Evolutionary conservation across 2,329 filamentous ascomycete species (phyloP), one percentile per base, ranked within the genome.

Genomic region (Scopulariopsis brevicaulis): DNA sequence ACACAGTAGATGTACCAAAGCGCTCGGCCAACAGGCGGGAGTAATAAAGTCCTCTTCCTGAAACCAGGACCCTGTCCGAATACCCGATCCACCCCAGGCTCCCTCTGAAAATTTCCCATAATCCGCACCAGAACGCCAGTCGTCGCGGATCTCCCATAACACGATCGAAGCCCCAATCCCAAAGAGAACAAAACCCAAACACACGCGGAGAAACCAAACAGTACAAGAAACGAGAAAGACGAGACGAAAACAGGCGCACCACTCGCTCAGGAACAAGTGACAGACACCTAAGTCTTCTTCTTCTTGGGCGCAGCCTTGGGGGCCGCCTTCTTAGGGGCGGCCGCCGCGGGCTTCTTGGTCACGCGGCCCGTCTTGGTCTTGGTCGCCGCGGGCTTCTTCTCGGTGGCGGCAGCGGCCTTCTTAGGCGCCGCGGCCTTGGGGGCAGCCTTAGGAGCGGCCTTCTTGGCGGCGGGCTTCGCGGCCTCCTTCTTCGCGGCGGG

Each of bases 401-500:
- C 60, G 22, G 70, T 63, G 25, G 67, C 58, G 55, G 84, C 84
- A 15, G 59, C 62, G 24, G 72, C 28, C 28, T 32, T 32, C 28
- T 32, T 20, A 14, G 46, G 18, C 15, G 62, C 62, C 28, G 72
- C 65, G 57, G 66, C 62, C 61, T 67, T 66, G 64, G 75, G 66
- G 60, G 70, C 66, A 40, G 63, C 68, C 53, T 66, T 63, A n/a
- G n/a, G n/a, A n/a, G n/a, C n/a, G n/a, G n/a, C n/a, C 51, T 56
- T 67, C 15, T 32, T n/a, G 43, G 62, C 59, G 25, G 62, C 60
- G 54, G 46, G 46, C 46, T 50, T 71, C 64, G 67, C 48, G 51
- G 51, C 55, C n/a, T 32, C 18, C 64, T 78, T 73, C 79, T 90
- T 91, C 85, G 93, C 93, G 60, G 87, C 87, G 60, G 96, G 86